phyloP scores from a whole-genome alignment of 805 yeast genomes.

The Isabelozyma pseudorhagii region DNA sequence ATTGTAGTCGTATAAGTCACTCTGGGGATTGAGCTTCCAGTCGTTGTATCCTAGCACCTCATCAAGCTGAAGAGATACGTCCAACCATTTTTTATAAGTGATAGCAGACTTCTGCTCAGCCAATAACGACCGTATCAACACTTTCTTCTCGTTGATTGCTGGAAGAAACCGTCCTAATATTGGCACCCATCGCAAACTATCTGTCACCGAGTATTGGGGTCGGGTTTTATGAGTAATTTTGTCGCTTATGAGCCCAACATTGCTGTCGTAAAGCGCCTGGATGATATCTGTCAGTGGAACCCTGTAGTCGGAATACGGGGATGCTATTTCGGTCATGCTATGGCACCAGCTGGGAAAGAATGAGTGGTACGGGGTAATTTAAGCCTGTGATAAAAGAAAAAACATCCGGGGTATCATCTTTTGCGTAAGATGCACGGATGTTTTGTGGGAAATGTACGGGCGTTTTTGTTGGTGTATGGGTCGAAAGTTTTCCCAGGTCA shows the following conservation, averaged over 20 bases:
- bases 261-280: slow-evolving; percentile 3
- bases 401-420: not conserved
- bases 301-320: not conserved
- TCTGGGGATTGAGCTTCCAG: slow-evolving; percentile 68
- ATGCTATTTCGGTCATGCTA: not conserved
- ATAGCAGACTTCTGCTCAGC: slow-evolving; percentile 32
- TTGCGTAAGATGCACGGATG: not conserved
- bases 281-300: slow-evolving; percentile 2
- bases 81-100: slow-evolving; percentile 63
- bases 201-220: not conserved
- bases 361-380: no score
- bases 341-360: not conserved
- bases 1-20: slow-evolving; percentile 71
- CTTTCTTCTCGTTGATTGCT: slow-evolving; percentile 16
- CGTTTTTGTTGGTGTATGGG: not conserved
- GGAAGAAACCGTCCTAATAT: slow-evolving; percentile 17
- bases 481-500: not conserved
- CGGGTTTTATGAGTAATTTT: not conserved
- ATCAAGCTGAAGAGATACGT: slow-evolving; percentile 62
- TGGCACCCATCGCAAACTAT: slow-evolving; percentile 13
- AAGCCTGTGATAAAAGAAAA: no score
- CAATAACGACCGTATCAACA: slow-evolving; percentile 18
- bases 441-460: not conserved
- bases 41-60: slow-evolving; percentile 54
- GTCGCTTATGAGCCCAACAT: slow-evolving; percentile 2